These are phyloP conservation scores for Penicillium paneum DNA, from an alignment of 2,329 filamentous ascomycete genomes.

Conservation along the genomic window DNA sequence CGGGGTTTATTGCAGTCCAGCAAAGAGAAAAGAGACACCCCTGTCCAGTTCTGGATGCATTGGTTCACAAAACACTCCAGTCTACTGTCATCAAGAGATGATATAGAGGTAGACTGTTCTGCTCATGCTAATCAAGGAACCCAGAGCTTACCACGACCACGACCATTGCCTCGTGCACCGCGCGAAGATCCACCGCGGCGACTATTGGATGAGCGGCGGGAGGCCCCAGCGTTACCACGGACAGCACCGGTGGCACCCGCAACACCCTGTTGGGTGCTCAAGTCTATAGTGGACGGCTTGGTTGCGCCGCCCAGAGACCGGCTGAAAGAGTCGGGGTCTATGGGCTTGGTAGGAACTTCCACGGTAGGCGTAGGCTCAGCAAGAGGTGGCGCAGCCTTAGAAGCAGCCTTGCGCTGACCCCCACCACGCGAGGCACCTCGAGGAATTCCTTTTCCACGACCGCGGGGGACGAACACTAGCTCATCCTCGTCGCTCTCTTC, in stretches of 20 bases:
- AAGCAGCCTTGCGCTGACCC: conserved; percentile 30
- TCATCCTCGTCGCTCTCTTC: conserved; percentile 50
- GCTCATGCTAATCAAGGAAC: conserved; percentile 39
- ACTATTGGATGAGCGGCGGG: conserved; percentile 31
- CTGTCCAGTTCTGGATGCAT: conserved; percentile 19
- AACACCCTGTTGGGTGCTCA: conserved; percentile 31
- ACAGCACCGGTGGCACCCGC: conserved; percentile 19
- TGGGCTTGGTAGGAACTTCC: conserved; percentile 47
- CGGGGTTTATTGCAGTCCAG: conserved; percentile 11
- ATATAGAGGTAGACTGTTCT: conserved; percentile 19
- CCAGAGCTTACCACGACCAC: conserved; percentile 45
- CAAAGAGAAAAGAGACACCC: conserved; percentile 20
- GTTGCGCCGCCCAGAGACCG: conserved; percentile 35
- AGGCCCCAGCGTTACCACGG: conserved; percentile 35
- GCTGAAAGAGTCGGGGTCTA: conserved; percentile 50
- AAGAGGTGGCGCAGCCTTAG: conserved; percentile 21
- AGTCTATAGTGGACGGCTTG: conserved; percentile 31
- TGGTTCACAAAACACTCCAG: conserved; percentile 14
- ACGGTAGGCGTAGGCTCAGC: conserved; percentile 31
- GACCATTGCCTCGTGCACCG: conserved; percentile 35
- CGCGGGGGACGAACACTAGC: conserved; percentile 46
- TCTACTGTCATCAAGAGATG: conserved; percentile 17
- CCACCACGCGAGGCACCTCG: conserved; percentile 28
- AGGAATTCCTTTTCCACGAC: conserved; percentile 36
- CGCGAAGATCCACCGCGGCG: conserved; percentile 37